phyloP scores from a whole-genome alignment of 495 filamentous ascomycete genomes.

The Penicillium manginii region DNA sequence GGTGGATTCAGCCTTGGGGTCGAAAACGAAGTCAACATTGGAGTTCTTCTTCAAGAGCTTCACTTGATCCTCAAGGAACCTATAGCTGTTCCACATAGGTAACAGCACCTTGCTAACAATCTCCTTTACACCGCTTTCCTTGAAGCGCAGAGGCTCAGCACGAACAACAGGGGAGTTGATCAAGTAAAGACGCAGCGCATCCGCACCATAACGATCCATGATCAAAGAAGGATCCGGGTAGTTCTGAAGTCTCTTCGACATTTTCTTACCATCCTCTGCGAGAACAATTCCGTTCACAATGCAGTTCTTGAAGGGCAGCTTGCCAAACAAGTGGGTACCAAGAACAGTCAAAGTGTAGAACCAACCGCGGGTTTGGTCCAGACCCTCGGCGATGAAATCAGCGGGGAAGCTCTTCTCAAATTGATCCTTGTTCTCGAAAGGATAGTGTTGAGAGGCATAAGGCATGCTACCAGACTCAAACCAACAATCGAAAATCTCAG shows the following conservation, averaged over 20 bases:
- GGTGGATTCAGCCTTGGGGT: conserved; percentile 68
- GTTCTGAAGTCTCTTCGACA: conserved; percentile 98
- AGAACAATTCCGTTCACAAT: conserved; percentile 97
- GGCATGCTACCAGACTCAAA: conserved; percentile 96
- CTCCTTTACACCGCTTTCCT: conserved; percentile 92
- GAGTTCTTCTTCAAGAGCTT: conserved; percentile 87
- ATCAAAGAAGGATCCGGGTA: conserved; percentile 89
- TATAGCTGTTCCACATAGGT: conserved; percentile 96
- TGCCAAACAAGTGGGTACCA: conserved; percentile 87
- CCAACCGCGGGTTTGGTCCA: conserved; percentile 96
- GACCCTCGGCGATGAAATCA: conserved; percentile 95
- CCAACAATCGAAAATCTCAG: conserved; percentile 98
- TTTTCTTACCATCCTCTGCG: conserved; percentile 97
- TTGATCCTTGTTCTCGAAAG: conserved; percentile 86
- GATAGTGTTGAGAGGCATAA: conserved; percentile 90
- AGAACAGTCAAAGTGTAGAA: conserved; percentile 94
- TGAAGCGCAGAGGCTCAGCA: conserved; percentile 88
- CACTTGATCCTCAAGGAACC: conserved; percentile 98
- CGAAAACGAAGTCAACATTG: conserved; percentile 76
- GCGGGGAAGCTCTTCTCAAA: conserved; percentile 87
- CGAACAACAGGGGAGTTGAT: conserved; percentile 98
- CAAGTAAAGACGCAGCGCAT: conserved; percentile 91
- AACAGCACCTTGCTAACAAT: conserved; percentile 92
- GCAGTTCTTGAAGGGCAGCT: conserved; percentile 92
- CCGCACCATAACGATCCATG: conserved; percentile 88